Percentiles rank a stretch among this genome's conserved stretches.
phyloP scores from a whole-genome alignment of 176 grass and related monocot genomes.

The barley (Hordeum vulgare) region DNA sequence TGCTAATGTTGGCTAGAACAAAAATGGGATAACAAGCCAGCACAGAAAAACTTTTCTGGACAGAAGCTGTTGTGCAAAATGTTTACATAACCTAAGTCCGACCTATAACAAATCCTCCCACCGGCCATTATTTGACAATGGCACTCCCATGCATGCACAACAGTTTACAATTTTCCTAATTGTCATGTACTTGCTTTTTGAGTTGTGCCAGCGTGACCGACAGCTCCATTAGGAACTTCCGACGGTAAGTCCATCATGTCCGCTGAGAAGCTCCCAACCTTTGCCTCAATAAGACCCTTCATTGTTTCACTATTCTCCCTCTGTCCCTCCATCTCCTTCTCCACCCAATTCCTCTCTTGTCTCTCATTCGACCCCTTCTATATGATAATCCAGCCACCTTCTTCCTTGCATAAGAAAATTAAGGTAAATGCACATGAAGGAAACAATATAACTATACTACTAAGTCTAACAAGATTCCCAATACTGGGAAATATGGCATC shows the following conservation, averaged over 20 bases:
- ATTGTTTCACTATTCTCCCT: constrained; percentile 60
- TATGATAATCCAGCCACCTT: constrained; percentile 5
- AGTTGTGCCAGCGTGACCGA: constrained; percentile 53
- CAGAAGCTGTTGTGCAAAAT: too few species aligned
- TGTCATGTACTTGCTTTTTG: constrained; percentile 6
- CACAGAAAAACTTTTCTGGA: too few species aligned
- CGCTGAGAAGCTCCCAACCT: constrained; percentile 59
- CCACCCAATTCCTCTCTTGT: neutral
- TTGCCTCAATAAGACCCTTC: constrained; percentile 59
- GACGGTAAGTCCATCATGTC: constrained; percentile 88
- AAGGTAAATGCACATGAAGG: too few species aligned
- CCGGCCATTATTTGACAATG: constrained; percentile 21
- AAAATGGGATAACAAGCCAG: too few species aligned
- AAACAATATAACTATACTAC: too few species aligned
- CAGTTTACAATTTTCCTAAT: neutral
- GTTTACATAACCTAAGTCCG: too few species aligned
- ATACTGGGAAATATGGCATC: too few species aligned
- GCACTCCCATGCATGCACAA: constrained; percentile 23
- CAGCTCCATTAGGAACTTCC: constrained; percentile 68
- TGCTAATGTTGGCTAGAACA: too few species aligned
- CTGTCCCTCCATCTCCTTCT: neutral
- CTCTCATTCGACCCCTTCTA: constrained; percentile 49
- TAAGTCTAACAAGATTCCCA: too few species aligned
- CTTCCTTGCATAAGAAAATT: too few species aligned
- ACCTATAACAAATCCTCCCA: too few species aligned